Percentiles rank a stretch among this genome's conserved stretches.
phyloP scores from a whole-genome alignment of 208 protist species.

The Jaenimonas drosophilae region DNA sequence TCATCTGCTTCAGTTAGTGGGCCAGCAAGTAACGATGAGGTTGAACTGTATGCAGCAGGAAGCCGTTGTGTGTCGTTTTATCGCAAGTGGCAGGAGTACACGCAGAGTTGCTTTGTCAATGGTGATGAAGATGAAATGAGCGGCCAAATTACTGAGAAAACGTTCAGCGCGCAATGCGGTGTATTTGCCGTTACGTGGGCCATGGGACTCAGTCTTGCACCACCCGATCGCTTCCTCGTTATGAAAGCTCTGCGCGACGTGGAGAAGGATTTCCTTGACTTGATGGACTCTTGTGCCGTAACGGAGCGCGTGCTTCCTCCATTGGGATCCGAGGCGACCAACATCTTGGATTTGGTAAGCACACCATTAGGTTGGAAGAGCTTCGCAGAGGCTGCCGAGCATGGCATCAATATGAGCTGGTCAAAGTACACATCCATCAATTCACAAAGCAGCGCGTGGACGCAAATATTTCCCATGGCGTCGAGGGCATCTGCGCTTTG shows the following conservation, averaged over 20 bases:
- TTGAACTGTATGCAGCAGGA: conserved; percentile 17
- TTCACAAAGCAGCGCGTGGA: conserved; percentile 27
- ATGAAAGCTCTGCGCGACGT: conserved; percentile 3
- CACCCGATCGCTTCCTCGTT: not conserved
- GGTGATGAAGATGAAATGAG: conserved; percentile 11
- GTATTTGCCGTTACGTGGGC: conserved; percentile 8
- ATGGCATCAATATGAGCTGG: conserved; percentile 31
- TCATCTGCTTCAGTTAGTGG: not conserved
- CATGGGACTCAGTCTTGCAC: conserved; percentile 3
- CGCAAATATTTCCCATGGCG: conserved; percentile 44
- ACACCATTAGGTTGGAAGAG: conserved; percentile 48
- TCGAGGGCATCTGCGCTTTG: conserved; percentile 38
- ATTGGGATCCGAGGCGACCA: not conserved
- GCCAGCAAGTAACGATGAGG: not conserved
- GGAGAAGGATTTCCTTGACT: not conserved
- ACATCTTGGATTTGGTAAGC: conserved; percentile 6
- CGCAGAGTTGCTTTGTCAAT: conserved; percentile 7
- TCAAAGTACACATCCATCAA: conserved; percentile 17
- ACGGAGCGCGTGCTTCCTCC: not conserved
- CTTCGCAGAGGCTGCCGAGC: conserved; percentile 27
- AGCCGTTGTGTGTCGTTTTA: conserved; percentile 26
- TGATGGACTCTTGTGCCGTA: conserved; percentile 1
- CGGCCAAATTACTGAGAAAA: conserved; percentile 18
- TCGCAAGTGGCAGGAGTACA: conserved; percentile 22
- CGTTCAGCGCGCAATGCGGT: conserved; percentile 22